Conservation (phyloP, 495 filamentous ascomycete genomes). For the Penicillium macrosclerotiorum region DNA sequence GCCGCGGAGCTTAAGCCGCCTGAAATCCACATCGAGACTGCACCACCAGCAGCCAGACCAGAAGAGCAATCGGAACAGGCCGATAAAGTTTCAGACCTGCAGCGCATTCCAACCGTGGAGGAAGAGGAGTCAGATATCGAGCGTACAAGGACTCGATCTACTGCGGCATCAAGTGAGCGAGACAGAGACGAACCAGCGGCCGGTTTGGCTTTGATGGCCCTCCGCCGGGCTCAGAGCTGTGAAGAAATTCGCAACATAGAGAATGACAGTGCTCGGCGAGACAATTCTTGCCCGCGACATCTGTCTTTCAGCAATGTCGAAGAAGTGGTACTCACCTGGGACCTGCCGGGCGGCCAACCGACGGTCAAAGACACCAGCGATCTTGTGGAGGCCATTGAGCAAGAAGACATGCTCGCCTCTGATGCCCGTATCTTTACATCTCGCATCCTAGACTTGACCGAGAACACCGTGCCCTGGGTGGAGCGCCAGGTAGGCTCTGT, state of each 20-base stretch:
- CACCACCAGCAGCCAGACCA: conserved; percentile 14
- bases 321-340: conserved; percentile 77
- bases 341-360: conserved; percentile 41
- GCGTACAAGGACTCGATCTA: conserved; percentile 32
- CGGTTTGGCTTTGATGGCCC: conserved; percentile 30
- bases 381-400: conserved; percentile 42
- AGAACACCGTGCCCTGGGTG: conserved; percentile 60
- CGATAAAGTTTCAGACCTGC: conserved; percentile 8
- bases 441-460: conserved; percentile 48
- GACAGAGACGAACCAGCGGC: conserved; percentile 15
- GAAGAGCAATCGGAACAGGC: conserved; percentile 19
- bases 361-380: conserved; percentile 25
- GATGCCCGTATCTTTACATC: conserved; percentile 61
- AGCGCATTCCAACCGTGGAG: conserved; percentile 13
- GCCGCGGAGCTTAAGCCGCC: conserved; percentile 26
- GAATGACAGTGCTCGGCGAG: conserved; percentile 20
- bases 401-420: conserved; percentile 52
- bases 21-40: conserved; percentile 37
- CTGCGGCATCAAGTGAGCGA: conserved; percentile 34
- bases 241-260: conserved; percentile 27
- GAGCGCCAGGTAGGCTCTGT: conserved; percentile 59
- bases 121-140: conserved; percentile 35
- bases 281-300: conserved; percentile 65
- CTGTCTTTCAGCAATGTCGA: conserved; percentile 89
- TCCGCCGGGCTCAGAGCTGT: conserved; percentile 48